Percentiles rank a stretch among this genome's conserved stretches.
Evolutionary conservation across 495 filamentous ascomycete genomes (phyloP).

Genomic region (Aspergillus sclerotiicarbonarius): DNA sequence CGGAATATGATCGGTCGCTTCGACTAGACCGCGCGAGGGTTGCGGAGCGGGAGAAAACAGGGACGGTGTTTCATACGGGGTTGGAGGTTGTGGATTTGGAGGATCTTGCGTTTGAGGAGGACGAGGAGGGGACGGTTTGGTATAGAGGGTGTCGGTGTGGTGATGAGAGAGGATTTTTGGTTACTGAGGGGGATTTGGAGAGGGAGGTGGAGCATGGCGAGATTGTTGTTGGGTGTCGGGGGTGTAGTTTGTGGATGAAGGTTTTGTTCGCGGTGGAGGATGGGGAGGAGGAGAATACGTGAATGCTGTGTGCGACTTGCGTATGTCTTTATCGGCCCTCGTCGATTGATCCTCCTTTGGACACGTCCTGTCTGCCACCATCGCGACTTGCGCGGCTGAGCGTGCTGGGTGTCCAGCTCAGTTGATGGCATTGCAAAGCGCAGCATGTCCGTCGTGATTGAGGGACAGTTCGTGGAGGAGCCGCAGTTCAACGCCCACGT

Average conservation of each 20-base stretch:
- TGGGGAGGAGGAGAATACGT: slow-evolving; percentile 10
- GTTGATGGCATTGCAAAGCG: too few species aligned
- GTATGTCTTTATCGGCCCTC: neutral
- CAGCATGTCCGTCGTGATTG: too few species aligned
- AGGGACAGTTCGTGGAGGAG: too few species aligned
- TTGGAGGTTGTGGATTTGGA: slow-evolving; percentile 83
- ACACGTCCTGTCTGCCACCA: too few species aligned
- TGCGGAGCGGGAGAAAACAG: slow-evolving; percentile 27
- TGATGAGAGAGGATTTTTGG: slow-evolving; percentile 65
- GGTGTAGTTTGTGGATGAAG: slow-evolving; percentile 80
- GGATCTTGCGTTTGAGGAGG: slow-evolving; percentile 61
- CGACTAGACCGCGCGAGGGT: slow-evolving; percentile 33
- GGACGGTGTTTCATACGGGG: slow-evolving; percentile 58
- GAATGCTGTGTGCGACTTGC: slow-evolving; percentile 5
- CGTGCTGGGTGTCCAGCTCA: too few species aligned
- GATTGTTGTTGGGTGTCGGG: slow-evolving; percentile 71
- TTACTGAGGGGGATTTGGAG: slow-evolving; percentile 71
- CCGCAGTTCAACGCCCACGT: too few species aligned
- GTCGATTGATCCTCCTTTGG: too few species aligned
- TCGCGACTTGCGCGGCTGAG: too few species aligned
- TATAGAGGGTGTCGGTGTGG: slow-evolving; percentile 77
- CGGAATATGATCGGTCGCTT: slow-evolving; percentile 64
- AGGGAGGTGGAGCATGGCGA: slow-evolving; percentile 61
- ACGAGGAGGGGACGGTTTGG: slow-evolving; percentile 44
- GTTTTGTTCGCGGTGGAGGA: slow-evolving; percentile 67